phyloP scores from a whole-genome alignment of 345 rosid species.

The Stellera chamaejasme region DNA sequence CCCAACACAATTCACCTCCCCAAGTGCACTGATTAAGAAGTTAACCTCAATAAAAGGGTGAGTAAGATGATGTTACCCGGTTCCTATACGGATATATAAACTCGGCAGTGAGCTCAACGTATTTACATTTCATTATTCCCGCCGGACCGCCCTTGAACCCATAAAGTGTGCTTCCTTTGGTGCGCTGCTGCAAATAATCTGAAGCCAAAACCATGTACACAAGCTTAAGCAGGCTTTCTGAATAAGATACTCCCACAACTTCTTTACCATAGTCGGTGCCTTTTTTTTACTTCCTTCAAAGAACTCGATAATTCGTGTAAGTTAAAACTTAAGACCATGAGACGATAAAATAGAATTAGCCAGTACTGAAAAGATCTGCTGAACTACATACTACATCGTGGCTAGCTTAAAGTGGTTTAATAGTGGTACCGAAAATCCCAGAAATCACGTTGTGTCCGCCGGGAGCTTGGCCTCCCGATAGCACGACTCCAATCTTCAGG shows the following conservation, averaged over 20 bases:
- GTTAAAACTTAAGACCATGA: no score
- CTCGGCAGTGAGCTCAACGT: conserved; percentile 55
- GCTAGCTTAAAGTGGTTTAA: no score
- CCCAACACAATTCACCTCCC: not conserved
- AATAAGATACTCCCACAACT: no score
- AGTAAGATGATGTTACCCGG: conserved; percentile 37
- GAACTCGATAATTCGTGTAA: no score
- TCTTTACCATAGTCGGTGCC: no score
- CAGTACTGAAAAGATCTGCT: no score
- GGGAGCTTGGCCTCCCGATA: conserved; percentile 98
- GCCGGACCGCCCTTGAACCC: conserved; percentile 98
- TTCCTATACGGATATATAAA: conserved; percentile 76
- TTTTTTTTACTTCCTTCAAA: no score
- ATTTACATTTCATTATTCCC: conserved; percentile 91
- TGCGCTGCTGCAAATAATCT: conserved; percentile 83
- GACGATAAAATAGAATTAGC: no score
- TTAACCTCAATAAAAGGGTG: no score
- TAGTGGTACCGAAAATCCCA: conserved; percentile 62
- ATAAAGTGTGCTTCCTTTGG: conserved; percentile 65
- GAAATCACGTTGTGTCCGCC: conserved; percentile 99
- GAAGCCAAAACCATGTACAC: not conserved
- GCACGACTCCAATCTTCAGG: conserved; percentile 85
- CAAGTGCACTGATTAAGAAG: no score
- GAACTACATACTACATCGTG: not conserved
- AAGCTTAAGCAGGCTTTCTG: not conserved